Conservation (phyloP, 2,329 filamentous ascomycete species). For the Scytalidium lignicola region DNA sequence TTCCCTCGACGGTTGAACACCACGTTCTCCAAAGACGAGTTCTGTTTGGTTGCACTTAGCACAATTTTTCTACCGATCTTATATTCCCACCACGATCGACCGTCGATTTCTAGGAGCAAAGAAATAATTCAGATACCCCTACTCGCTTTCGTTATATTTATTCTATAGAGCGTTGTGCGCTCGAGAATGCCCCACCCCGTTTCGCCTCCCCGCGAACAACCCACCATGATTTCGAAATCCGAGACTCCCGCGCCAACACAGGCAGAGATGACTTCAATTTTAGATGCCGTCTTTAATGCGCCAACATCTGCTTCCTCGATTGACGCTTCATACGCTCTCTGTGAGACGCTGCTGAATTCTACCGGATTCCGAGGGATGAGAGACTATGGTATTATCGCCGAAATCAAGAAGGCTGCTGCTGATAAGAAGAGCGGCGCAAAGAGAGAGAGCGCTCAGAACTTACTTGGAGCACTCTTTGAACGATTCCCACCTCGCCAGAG, state of each 20-base stretch:
- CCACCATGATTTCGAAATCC: conserved; percentile 43
- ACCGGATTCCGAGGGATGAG: conserved; percentile 58
- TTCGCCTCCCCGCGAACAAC: conserved; percentile 33
- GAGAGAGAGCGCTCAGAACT: conserved; percentile 90
- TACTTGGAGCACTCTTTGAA: conserved; percentile 90
- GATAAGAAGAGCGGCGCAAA: conserved; percentile 90
- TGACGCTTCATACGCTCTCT: conserved; percentile 60
- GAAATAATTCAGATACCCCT: background rate
- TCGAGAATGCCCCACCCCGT: conserved; percentile 42
- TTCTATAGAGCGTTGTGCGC: conserved; percentile 17
- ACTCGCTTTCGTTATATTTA: conserved; percentile 5
- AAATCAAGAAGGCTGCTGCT: conserved; percentile 69
- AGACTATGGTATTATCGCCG: conserved; percentile 56
- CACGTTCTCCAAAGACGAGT: background rate
- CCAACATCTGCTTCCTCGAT: conserved; percentile 50
- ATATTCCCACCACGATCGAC: background rate
- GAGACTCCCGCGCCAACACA: conserved; percentile 48
- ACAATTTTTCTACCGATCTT: conserved; percentile 1
- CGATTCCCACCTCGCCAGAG: conserved; percentile 74
- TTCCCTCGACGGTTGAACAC: background rate
- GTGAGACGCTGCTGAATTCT: conserved; percentile 58
- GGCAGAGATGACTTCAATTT: conserved; percentile 59
- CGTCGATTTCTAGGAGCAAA: background rate
- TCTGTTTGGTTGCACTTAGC: background rate
- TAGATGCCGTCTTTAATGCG: conserved; percentile 60